Evolutionary conservation across 1,284 basidiomycete genomes (phyloP).

Genomic region (Ceratobasidium sp.): DNA sequence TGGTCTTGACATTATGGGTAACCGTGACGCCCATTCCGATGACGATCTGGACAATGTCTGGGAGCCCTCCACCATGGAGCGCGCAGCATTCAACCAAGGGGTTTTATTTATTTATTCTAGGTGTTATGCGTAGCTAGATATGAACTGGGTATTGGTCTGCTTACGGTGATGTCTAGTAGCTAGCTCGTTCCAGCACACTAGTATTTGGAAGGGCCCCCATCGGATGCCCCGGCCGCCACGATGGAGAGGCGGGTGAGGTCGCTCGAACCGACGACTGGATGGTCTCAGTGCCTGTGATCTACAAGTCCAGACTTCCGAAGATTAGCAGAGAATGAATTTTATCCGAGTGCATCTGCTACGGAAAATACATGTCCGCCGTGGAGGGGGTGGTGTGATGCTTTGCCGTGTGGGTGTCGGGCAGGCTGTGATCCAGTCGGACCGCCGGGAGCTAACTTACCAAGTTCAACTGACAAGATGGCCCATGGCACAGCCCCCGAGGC

Average conservation of each 20-base stretch:
- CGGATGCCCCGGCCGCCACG: not conserved
- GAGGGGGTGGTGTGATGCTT: slow-evolving; percentile 5
- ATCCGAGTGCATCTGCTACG: slow-evolving; percentile 28
- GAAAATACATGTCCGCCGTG: slow-evolving; percentile 24
- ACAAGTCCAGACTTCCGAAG: slow-evolving; percentile 17
- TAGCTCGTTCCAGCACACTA: not conserved
- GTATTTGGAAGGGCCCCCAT: no score
- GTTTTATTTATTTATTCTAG: no score
- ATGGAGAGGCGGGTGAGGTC: not conserved
- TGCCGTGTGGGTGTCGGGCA: slow-evolving; percentile 15
- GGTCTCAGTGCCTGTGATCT: slow-evolving; percentile 1
- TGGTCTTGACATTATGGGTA: slow-evolving; percentile 35
- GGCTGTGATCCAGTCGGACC: no score
- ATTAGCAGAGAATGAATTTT: slow-evolving; percentile 7
- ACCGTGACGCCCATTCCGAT: slow-evolving; percentile 55
- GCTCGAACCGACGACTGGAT: not conserved
- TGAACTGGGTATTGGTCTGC: no score
- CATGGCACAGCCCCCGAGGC: no score
- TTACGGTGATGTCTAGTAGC: no score
- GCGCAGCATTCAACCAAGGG: no score
- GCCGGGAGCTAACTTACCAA: not conserved
- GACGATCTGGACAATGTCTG: slow-evolving; percentile 53
- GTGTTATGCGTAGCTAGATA: no score
- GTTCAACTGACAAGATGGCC: not conserved
- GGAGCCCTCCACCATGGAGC: not conserved